These are phyloP conservation scores for Aspergillus panamensis DNA, from an alignment of 495 filamentous ascomycete species.

Conservation along the genomic window DNA sequence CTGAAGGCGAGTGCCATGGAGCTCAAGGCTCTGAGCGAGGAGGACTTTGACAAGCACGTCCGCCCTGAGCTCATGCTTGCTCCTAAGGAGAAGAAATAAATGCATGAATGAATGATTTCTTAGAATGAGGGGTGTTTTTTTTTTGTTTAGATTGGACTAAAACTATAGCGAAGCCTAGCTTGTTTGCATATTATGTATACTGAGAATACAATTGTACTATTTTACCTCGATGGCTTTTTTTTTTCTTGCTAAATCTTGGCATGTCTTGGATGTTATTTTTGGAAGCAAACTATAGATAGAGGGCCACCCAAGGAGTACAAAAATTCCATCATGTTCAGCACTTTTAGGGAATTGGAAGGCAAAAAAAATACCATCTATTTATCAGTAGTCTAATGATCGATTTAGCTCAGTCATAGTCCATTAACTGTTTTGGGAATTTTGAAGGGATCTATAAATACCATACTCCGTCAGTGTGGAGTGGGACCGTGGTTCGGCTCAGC, in stretches of 20 bases:
- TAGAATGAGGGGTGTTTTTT: slow-evolving; percentile 4
- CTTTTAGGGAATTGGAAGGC: no score
- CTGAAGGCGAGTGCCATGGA: slow-evolving; percentile 93
- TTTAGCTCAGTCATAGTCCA: neutral
- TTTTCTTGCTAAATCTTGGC: neutral
- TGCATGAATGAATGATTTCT: slow-evolving; percentile 1
- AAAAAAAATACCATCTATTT: no score
- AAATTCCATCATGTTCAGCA: no score
- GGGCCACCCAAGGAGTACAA: neutral
- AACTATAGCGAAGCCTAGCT: slow-evolving; percentile 23
- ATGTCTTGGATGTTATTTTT: slow-evolving; percentile 20
- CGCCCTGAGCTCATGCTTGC: slow-evolving; percentile 96
- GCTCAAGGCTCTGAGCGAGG: slow-evolving; percentile 81
- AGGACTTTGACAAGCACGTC: slow-evolving; percentile 88
- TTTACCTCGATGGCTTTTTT: slow-evolving; percentile 8
- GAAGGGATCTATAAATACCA: slow-evolving; percentile 16
- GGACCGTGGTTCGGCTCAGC: slow-evolving; percentile 14
- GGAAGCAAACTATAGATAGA: slow-evolving; percentile 1
- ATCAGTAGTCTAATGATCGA: no score
- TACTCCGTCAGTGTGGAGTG: neutral
- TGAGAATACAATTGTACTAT: slow-evolving; percentile 20
- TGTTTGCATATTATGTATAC: slow-evolving; percentile 19
- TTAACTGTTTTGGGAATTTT: neutral
- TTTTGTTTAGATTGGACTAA: slow-evolving; percentile 14
- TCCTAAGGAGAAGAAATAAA: slow-evolving; percentile 61